A percentile compares a stretch with the other conserved stretches of the same genome.
phyloP scores from a whole-genome alignment of 176 grass and related monocot genomes.

The Oryza meyeriana region DNA sequence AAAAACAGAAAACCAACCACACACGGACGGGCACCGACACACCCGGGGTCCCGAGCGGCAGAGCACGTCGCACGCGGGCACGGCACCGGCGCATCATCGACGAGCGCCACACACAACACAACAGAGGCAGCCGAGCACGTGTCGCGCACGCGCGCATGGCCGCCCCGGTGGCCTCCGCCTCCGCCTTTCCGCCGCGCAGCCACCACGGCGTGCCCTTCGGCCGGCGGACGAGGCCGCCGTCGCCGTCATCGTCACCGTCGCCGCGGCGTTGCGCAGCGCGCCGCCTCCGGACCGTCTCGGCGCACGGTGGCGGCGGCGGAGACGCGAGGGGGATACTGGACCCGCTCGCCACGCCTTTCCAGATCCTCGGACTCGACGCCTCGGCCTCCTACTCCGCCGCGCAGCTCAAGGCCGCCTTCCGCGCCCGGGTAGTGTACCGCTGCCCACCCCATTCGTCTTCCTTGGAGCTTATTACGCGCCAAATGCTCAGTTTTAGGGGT shows the following conservation, averaged over 20 bases:
- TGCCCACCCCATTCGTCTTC: background rate
- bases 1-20: too few relatives aligned
- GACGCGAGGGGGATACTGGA: conserved; percentile 45
- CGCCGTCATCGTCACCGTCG: background rate
- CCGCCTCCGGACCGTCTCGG: background rate
- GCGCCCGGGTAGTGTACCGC: conserved; percentile 34
- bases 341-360: conserved; percentile 48
- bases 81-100: too few relatives aligned
- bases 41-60: too few relatives aligned
- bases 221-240: background rate
- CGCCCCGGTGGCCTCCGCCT: background rate
- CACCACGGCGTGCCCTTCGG: background rate
- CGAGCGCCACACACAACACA: background rate
- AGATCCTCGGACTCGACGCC: conserved; percentile 52
- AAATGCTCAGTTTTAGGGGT: background rate
- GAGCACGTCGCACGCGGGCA: too few relatives aligned
- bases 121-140: background rate
- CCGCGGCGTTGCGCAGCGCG: background rate
- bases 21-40: too few relatives aligned
- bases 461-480: background rate
- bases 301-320: background rate
- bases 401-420: conserved; percentile 61
- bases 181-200: background rate
- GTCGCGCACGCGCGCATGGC: background rate
- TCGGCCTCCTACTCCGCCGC: conserved; percentile 34